Evolutionary conservation across 23 red algal species (phyloP).

Genomic region (Cyanidium caldarium): DNA sequence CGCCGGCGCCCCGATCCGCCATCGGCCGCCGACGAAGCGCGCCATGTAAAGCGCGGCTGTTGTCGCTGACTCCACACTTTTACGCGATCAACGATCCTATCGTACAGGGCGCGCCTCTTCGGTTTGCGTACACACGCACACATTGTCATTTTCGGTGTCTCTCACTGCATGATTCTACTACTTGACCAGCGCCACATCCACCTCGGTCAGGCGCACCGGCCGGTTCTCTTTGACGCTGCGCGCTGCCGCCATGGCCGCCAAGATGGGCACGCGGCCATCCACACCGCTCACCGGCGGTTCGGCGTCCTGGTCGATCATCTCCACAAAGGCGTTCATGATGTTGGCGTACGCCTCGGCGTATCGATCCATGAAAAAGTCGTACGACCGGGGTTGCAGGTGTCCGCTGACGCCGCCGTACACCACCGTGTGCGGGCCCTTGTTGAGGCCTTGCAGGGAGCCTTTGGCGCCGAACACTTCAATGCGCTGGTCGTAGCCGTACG

Average conservation of each 20-base stretch:
- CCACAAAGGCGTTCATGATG: conserved; percentile 75
- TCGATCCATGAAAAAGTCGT: conserved; percentile 97
- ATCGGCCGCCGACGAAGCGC: not conserved
- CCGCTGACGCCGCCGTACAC: conserved; percentile 26
- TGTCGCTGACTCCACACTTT: no score
- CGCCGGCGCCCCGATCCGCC: not conserved
- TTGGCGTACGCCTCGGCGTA: conserved; percentile 77
- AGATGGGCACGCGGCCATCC: conserved; percentile 82
- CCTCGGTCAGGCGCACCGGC: conserved; percentile 37
- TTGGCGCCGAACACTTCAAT: conserved; percentile 95
- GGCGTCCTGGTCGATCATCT: conserved; percentile 54
- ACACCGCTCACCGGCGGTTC: conserved; percentile 35
- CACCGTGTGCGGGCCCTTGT: conserved; percentile 67
- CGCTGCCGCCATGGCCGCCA: conserved; percentile 72
- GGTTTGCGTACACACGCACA: no score
- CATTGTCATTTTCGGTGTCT: no score
- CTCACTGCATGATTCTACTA: no score
- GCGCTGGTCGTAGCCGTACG: conserved; percentile 96
- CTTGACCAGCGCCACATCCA: not conserved
- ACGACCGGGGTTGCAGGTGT: conserved; percentile 30
- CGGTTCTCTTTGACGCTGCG: conserved; percentile 50
- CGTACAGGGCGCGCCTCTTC: no score
- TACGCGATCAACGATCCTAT: no score
- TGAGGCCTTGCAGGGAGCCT: conserved; percentile 47
- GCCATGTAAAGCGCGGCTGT: no score